phyloP scores from a whole-genome alignment of 2,329 filamentous ascomycete genomes.

The Teratosphaeria epicoccoides region DNA sequence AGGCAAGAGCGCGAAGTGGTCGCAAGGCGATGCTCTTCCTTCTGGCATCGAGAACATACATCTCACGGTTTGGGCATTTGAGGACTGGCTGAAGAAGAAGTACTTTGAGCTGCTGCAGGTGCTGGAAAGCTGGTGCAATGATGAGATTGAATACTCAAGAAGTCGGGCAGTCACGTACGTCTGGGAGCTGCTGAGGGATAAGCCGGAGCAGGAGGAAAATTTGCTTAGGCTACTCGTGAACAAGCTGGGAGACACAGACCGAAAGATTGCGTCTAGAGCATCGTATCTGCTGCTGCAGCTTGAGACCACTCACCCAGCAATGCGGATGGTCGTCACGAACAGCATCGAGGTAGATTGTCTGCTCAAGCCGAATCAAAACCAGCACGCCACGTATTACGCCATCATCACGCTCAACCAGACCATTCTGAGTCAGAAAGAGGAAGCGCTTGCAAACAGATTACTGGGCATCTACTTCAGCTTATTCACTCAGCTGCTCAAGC shows the following conservation, averaged over 20 bases:
- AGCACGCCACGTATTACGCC: conserved; percentile 87
- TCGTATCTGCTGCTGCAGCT: conserved; percentile 92
- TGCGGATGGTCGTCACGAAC: conserved; percentile 81
- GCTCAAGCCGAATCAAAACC: conserved; percentile 74
- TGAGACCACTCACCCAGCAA: conserved; percentile 76
- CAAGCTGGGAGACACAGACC: conserved; percentile 89
- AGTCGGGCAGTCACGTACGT: conserved; percentile 82
- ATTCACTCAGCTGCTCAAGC: conserved; percentile 74
- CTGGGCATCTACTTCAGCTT: conserved; percentile 86
- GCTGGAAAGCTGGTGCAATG: conserved; percentile 83
- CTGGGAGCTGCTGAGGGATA: conserved; percentile 83
- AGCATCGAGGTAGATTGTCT: conserved; percentile 80
- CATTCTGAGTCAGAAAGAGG: conserved; percentile 75
- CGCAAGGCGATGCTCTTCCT: conserved; percentile 57
- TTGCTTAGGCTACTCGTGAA: conserved; percentile 83
- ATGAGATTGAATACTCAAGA: conserved; percentile 90
- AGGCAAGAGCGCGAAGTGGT: conserved; percentile 54
- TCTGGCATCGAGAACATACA: conserved; percentile 63
- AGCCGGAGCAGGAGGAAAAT: conserved; percentile 95
- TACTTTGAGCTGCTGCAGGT: conserved; percentile 92
- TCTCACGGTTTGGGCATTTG: conserved; percentile 79
- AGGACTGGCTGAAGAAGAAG: conserved; percentile 87
- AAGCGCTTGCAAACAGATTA: conserved; percentile 66
- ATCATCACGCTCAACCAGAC: conserved; percentile 97
- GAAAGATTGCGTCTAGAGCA: conserved; percentile 87